Evolutionary conservation across 2,329 filamentous ascomycete species (phyloP).

Genomic region (Paecilomyces niveus): DNA sequence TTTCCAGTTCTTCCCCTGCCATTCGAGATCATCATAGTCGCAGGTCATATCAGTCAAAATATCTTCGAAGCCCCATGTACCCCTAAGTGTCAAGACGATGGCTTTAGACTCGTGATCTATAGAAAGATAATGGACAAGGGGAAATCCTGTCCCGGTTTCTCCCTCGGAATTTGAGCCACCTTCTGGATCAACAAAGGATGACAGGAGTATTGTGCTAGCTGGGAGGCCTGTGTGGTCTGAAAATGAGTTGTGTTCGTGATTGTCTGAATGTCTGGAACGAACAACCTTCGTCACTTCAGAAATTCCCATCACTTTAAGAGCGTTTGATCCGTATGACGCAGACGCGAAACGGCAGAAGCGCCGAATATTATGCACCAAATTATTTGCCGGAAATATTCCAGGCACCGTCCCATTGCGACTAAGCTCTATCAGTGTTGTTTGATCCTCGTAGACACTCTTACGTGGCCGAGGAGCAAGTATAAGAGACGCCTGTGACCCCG

Average conservation of each 20-base stretch:
- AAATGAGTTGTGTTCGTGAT: constrained; percentile 40
- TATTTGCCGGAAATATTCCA: constrained; percentile 39
- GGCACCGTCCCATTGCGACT: constrained; percentile 38
- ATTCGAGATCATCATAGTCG: constrained; percentile 56
- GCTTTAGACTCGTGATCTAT: constrained; percentile 65
- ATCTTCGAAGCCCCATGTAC: constrained; percentile 67
- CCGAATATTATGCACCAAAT: constrained; percentile 40
- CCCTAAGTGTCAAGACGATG: constrained; percentile 64
- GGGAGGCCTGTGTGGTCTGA: constrained; percentile 38
- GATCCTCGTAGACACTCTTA: constrained; percentile 40
- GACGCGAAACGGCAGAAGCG: constrained; percentile 42
- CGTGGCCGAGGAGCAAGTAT: constrained; percentile 34
- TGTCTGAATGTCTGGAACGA: constrained; percentile 23
- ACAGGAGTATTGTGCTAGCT: constrained; percentile 49
- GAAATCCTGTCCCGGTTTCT: constrained; percentile 58
- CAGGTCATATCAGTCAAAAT: constrained; percentile 67
- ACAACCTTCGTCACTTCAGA: constrained; percentile 22
- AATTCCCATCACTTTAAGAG: constrained; percentile 42
- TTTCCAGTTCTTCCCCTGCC: constrained; percentile 59
- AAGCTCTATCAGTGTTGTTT: constrained; percentile 35
- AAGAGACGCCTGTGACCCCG: constrained; percentile 38
- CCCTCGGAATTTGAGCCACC: constrained; percentile 61
- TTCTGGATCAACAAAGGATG: constrained; percentile 63
- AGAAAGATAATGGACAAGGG: constrained; percentile 66
- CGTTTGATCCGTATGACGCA: constrained; percentile 41